A percentile compares a stretch with the other conserved stretches of the same genome.
These are phyloP conservation scores for Penicillium sp. DNA, from an alignment of 2,329 filamentous ascomycete genomes.

Conservation along the genomic window DNA sequence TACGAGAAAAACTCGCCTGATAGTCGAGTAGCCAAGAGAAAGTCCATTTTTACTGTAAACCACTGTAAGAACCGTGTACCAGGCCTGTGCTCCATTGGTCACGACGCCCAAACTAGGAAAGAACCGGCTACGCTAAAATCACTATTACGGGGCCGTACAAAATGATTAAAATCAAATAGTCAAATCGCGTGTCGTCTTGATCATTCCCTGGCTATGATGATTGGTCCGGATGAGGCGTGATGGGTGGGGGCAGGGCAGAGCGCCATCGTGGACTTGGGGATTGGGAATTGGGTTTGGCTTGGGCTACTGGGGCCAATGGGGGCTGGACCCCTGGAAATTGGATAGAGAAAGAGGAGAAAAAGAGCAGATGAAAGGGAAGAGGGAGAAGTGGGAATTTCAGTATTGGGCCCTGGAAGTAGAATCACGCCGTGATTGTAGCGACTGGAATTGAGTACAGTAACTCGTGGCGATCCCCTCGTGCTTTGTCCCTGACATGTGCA, in stretches of 20 bases:
- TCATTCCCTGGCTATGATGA: background rate
- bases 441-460: background rate
- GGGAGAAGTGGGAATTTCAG: background rate
- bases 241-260: background rate
- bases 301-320: background rate
- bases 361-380: background rate
- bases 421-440: background rate
- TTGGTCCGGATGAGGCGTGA: background rate
- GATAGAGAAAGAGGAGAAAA: background rate
- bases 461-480: conserved; percentile 1
- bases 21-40: background rate
- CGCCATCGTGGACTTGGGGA: background rate
- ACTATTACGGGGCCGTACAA: background rate
- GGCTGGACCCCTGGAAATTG: conserved; percentile 7
- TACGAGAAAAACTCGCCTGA: background rate
- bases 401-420: background rate
- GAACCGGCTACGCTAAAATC: conserved; percentile 9
- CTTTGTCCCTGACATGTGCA: background rate
- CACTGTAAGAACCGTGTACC: background rate
- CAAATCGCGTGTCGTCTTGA: background rate
- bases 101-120: conserved; percentile 9
- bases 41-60: background rate
- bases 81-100: background rate
- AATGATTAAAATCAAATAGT: background rate
- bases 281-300: conserved; percentile 5